phyloP scores from a whole-genome alignment of 106 monocot genomes.

The Narthecium ossifragum region DNA sequence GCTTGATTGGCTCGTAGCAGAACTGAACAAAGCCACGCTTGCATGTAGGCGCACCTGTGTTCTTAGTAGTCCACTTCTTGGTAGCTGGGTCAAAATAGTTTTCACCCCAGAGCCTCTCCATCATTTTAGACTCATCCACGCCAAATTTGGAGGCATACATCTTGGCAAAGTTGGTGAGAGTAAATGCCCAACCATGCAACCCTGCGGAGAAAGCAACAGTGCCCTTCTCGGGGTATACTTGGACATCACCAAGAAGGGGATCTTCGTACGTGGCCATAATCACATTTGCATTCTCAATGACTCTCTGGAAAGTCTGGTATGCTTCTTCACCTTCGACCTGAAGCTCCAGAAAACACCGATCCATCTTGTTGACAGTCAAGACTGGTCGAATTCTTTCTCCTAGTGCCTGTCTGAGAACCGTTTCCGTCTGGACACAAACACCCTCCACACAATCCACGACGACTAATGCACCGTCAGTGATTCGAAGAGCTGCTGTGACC shows the following conservation, averaged over 20 bases:
- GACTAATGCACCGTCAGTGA: constrained; percentile 3
- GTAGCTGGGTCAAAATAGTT: constrained; percentile 18
- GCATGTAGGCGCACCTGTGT: constrained; percentile 8
- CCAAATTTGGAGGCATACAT: constrained; percentile 18
- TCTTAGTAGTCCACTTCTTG: constrained; percentile 15
- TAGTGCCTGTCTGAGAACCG: constrained; percentile 16
- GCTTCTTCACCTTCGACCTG: constrained; percentile 27
- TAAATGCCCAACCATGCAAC: constrained; percentile 15
- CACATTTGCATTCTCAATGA: constrained; percentile 18
- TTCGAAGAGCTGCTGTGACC: constrained; percentile 12
- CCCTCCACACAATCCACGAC: constrained; percentile 3
- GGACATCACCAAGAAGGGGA: constrained; percentile 11
- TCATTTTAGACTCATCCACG: constrained; percentile 2
- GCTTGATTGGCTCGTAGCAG: constrained; percentile 17
- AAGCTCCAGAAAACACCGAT: constrained; percentile 33
- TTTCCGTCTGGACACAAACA: constrained; percentile 26
- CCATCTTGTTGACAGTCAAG: constrained; percentile 40
- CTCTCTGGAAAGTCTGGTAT: constrained; percentile 6
- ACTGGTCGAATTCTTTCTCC: constrained; percentile 37
- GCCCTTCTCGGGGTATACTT: constrained; percentile 9
- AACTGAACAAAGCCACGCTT: constrained; percentile 16
- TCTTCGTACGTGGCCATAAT: constrained; percentile 10
- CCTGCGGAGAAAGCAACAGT: constrained; percentile 21
- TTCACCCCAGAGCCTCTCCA: constrained; percentile 15
- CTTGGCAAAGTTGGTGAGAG: constrained; percentile 13